A percentile compares a stretch with the other conserved stretches of the same genome.
Conservation (phyloP, 139 green algal species). For the Chlamydomonas sp. region DNA sequence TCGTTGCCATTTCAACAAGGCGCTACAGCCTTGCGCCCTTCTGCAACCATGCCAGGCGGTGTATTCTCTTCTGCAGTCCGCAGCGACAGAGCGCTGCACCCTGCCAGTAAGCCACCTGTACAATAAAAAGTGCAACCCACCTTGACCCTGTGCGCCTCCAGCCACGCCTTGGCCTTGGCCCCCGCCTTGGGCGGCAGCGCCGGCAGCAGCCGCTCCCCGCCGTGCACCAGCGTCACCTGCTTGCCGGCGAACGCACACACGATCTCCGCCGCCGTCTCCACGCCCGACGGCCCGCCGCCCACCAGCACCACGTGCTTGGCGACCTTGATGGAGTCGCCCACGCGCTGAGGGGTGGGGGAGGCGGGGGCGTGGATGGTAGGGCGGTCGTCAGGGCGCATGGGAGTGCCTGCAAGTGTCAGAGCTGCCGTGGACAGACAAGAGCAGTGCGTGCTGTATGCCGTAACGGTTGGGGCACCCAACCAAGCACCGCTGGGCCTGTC, state of each 20-base stretch:
- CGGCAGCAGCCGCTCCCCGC: not conserved
- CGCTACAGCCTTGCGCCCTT: not conserved
- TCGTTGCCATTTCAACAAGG: too few relatives aligned
- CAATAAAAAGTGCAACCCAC: not conserved
- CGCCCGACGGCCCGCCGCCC: too few relatives aligned
- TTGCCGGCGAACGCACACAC: not conserved
- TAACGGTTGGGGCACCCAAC: too few relatives aligned
- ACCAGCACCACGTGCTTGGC: not conserved
- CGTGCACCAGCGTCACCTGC: slow-evolving; percentile 15
- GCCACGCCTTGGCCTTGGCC: not conserved
- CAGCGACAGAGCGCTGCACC: not conserved
- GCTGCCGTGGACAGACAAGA: too few relatives aligned
- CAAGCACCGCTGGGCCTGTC: too few relatives aligned
- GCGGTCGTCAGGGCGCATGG: too few relatives aligned
- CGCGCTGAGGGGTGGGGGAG: not conserved
- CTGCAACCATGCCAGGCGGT: not conserved
- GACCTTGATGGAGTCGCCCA: not conserved
- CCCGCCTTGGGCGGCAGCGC: slow-evolving; percentile 11
- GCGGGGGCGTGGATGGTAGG: too few relatives aligned
- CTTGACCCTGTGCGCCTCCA: slow-evolving; percentile 16
- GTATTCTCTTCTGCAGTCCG: not conserved
- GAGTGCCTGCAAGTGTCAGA: too few relatives aligned
- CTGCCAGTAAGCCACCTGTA: not conserved
- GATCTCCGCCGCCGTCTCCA: not conserved
- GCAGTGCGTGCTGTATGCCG: too few relatives aligned